Percentiles rank a stretch among this genome's conserved stretches.
Evolutionary conservation across 371 early-diverging fungal species (phyloP).

Genomic region (Capillidium rhysosporum): DNA sequence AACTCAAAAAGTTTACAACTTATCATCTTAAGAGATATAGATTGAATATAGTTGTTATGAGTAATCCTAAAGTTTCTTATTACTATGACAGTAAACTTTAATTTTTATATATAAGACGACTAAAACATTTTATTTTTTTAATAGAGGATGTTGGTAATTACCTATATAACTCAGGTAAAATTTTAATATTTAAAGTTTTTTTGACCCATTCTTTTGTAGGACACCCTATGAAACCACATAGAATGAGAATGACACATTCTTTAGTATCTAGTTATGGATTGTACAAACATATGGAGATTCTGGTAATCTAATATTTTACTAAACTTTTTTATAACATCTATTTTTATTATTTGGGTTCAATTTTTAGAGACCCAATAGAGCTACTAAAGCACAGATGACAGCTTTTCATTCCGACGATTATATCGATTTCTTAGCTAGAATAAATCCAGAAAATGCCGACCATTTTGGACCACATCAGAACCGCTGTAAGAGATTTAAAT

Average conservation of each 20-base stretch:
- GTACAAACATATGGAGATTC: conserved; percentile 85
- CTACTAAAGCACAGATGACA: conserved; percentile 85
- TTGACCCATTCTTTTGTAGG: conserved; percentile 15
- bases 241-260: conserved; percentile 96
- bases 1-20: no score
- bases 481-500: conserved; percentile 34
- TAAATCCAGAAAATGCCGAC: conserved; percentile 84
- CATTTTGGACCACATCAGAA: conserved; percentile 56
- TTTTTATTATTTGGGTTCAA: not conserved
- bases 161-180: conserved; percentile 64
- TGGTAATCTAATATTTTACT: conserved; percentile 19
- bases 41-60: no score
- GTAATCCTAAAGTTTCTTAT: not conserved
- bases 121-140: not conserved
- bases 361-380: conserved; percentile 66
- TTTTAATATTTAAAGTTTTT: not conserved
- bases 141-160: conserved; percentile 71
- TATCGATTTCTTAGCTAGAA: conserved; percentile 83
- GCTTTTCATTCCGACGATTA: conserved; percentile 99
- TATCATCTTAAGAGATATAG: no score
- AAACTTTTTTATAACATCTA: not conserved
- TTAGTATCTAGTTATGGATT: conserved; percentile 91
- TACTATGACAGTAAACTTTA: conserved; percentile 2
- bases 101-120: not conserved
- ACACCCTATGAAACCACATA: conserved; percentile 99